phyloP scores from a whole-genome alignment of 306 rosid species.

The Canavalia gladiata region DNA sequence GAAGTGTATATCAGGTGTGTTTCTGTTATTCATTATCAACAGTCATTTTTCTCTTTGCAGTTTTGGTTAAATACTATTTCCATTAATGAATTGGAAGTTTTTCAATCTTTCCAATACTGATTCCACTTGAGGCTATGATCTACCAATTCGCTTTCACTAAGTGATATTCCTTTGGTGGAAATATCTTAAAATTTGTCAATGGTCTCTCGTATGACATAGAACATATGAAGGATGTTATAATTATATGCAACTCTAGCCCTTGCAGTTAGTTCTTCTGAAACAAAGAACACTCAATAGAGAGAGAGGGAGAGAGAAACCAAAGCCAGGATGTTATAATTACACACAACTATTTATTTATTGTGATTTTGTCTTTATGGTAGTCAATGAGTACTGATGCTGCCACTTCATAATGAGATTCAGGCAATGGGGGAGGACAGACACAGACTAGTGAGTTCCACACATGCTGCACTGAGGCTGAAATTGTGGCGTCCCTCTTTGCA shows the following conservation, averaged over 20 bases:
- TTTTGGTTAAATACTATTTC: background rate
- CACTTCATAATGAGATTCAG: conserved; percentile 57
- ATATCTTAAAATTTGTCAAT: background rate
- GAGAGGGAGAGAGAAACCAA: background rate
- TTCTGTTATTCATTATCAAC: conserved; percentile 27
- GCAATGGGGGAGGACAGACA: conserved; percentile 66
- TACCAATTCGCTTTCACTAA: conserved; percentile 2
- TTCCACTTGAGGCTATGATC: conserved; percentile 21
- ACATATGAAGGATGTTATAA: background rate
- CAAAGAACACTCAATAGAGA: background rate
- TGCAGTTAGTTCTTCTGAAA: background rate
- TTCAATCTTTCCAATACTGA: background rate
- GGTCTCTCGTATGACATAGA: background rate
- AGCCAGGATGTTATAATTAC: background rate
- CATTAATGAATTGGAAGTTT: background rate
- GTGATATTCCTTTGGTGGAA: conserved; percentile 6
- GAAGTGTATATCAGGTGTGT: conserved; percentile 60
- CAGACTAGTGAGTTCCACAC: conserved; percentile 53
- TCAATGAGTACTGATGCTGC: conserved; percentile 37
- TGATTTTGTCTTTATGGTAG: conserved; percentile 29
- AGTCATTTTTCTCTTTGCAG: background rate
- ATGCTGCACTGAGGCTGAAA: conserved; percentile 59
- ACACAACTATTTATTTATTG: background rate
- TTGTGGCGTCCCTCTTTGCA: conserved; percentile 92
- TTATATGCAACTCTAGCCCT: background rate